These are phyloP conservation scores for Epichloe gansuensis DNA, from an alignment of 2,329 filamentous ascomycete genomes.

Conservation along the genomic window DNA sequence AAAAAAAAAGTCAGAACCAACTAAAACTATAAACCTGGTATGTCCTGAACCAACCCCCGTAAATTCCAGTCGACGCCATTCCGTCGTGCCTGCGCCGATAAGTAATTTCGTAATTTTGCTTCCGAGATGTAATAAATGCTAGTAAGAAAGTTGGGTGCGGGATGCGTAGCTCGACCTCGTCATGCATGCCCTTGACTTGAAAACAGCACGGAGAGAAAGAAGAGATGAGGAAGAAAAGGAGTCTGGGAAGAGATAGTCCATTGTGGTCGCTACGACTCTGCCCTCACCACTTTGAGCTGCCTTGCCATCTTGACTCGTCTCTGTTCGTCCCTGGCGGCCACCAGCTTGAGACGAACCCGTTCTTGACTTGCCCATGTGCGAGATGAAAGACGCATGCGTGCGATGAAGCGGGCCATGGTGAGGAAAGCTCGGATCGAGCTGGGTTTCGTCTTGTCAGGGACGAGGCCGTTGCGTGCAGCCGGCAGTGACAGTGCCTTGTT, in stretches of 20 bases:
- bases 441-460: slow-evolving; percentile 9
- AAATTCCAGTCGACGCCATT: slow-evolving; percentile 1
- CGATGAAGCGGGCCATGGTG: slow-evolving; percentile 38
- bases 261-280: neutral
- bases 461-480: slow-evolving; percentile 9
- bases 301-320: slow-evolving; percentile 30
- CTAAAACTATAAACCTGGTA: neutral
- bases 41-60: neutral
- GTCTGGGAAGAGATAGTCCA: neutral
- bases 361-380: slow-evolving; percentile 39
- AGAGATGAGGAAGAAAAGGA: neutral
- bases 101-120: neutral
- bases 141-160: neutral
- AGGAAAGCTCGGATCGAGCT: slow-evolving; percentile 31
- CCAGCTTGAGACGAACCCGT: slow-evolving; percentile 33
- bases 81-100: neutral
- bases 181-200: neutral
- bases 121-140: neutral
- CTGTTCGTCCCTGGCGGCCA: slow-evolving; percentile 34
- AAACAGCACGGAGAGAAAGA: neutral
- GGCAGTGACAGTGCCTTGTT: slow-evolving; percentile 23
- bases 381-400: slow-evolving; percentile 35
- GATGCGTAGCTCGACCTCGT: neutral
- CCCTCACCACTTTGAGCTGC: slow-evolving; percentile 26
- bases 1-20: neutral